Evolutionary conservation across 2,329 filamentous ascomycete genomes (phyloP), one percentile per base, ranked within the genome.

Genomic region (Cladophialophora immunda): DNA sequence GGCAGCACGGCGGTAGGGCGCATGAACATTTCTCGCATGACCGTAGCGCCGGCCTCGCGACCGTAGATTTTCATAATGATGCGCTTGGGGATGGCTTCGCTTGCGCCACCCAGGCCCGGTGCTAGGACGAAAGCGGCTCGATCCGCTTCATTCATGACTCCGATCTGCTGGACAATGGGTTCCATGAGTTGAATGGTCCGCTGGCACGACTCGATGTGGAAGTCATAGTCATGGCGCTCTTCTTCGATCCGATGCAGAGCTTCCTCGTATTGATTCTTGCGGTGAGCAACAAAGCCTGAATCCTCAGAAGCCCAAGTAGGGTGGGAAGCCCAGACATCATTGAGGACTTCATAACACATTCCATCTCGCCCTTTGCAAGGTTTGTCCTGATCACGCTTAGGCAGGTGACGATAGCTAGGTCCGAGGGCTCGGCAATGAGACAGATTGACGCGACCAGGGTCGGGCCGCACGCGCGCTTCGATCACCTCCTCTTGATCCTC

Each of bases 271-370:
- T 91, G 88, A 74, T 99, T 99, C 86, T 99, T 99, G 69, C 94
- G 89, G 80, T 99, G 95, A 13, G 95, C 95, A 67, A 99, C 94
- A 74, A 99, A 99, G 0, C 95, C 95, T 53, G 92, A 97, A 76
- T 99, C 95, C 79, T 99, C 95, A 0, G 94, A 98, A 1, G 94
- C 95, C 95, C 95, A 99, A 0, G 95, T 99, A 3, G 95, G 95
- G 80, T 99, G 95, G 29, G 94, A 98, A 1, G 95, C 95, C 95
- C 95, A 99, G 72, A 97, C 92, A 73, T 99, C 95, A 72, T 99
- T 99, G 62, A 99, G 84, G 0, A 99, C 94, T 27, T 91, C 90
- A 72, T 92, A 90, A 81, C 95, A 99, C 72, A 99, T 89, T 78
- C 97, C 93, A 76, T 99, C 95, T 54, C 95, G 91, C 11, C 95